Percentiles rank a stretch among this genome's conserved stretches.
phyloP scores from a whole-genome alignment of 2,329 filamentous ascomycete species.

The Fusarium papillatum region DNA sequence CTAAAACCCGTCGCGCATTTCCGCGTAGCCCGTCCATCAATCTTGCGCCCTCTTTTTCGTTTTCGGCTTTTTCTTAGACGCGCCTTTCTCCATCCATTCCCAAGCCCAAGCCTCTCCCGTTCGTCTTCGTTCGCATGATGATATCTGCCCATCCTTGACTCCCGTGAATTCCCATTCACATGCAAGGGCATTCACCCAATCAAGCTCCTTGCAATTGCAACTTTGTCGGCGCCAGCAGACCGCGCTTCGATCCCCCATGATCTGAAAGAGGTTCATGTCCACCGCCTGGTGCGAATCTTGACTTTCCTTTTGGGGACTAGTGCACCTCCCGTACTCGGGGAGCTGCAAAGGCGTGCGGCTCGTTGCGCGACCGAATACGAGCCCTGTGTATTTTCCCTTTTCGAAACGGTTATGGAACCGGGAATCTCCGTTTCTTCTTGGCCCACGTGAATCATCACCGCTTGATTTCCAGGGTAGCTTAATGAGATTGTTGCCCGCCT shows the following conservation, averaged over 20 bases:
- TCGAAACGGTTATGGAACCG: background rate
- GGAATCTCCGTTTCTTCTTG: background rate
- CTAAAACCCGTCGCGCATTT: conserved; percentile 20
- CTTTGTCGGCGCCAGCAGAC: background rate
- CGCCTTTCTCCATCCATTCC: background rate
- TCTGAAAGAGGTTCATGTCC: background rate
- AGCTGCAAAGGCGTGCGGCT: background rate
- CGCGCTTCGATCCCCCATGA: background rate
- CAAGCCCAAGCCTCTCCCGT: conserved; percentile 19
- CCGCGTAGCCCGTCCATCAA: conserved; percentile 25
- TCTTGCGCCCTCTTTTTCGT: conserved; percentile 37
- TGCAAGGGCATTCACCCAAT: conserved; percentile 17
- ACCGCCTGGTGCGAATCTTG: background rate
- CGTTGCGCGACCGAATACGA: conserved; percentile 20
- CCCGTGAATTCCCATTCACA: conserved; percentile 3
- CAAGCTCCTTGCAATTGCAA: conserved; percentile 19
- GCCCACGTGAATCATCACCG: background rate
- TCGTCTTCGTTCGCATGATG: conserved; percentile 17
- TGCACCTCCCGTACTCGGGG: conserved; percentile 1
- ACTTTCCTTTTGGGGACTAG: conserved; percentile 8
- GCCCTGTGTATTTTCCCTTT: background rate
- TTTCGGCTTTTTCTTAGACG: conserved; percentile 32
- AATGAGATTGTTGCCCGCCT: background rate
- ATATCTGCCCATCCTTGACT: background rate
- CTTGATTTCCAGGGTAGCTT: background rate